These are phyloP conservation scores for Uncinocarpus reesii DNA, from an alignment of 2,329 filamentous ascomycete genomes.

Conservation along the genomic window DNA sequence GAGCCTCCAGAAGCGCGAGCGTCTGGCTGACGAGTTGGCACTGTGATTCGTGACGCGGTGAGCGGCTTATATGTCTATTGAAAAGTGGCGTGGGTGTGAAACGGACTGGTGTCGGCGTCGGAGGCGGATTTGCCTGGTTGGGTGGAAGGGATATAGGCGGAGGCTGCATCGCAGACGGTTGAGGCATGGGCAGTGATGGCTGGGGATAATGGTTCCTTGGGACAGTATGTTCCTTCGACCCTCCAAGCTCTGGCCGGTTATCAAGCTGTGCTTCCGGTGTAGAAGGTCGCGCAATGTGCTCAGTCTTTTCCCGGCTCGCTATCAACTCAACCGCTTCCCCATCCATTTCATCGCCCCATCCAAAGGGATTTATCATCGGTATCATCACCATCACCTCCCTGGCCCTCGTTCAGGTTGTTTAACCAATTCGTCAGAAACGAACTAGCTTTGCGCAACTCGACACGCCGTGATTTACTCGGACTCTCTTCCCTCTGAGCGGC, in stretches of 20 bases:
- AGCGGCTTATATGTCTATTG: neutral
- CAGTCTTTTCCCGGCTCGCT: neutral
- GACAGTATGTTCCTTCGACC: neutral
- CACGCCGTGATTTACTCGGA: slow-evolving; percentile 1
- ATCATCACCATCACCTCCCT: neutral
- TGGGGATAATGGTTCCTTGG: neutral
- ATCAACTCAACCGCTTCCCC: neutral
- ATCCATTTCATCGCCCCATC: slow-evolving; percentile 6
- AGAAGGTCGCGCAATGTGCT: neutral
- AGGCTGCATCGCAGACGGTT: neutral
- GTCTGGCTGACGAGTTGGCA: slow-evolving; percentile 22
- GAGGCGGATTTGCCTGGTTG: neutral
- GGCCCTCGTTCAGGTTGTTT: neutral
- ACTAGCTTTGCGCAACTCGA: neutral
- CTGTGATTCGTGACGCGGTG: slow-evolving; percentile 17
- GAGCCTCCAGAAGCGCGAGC: slow-evolving; percentile 28
- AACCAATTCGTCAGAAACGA: neutral
- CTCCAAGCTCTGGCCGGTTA: neutral
- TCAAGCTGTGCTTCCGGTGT: neutral
- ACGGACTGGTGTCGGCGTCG: slow-evolving; percentile 5
- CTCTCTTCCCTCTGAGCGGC: neutral
- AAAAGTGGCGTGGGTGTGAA: slow-evolving; percentile 25
- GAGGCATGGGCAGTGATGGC: neutral
- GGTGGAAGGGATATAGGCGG: neutral
- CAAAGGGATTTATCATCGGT: neutral